Conservation (phyloP, 2,329 filamentous ascomycete species). For the Curvularia spicifera region DNA sequence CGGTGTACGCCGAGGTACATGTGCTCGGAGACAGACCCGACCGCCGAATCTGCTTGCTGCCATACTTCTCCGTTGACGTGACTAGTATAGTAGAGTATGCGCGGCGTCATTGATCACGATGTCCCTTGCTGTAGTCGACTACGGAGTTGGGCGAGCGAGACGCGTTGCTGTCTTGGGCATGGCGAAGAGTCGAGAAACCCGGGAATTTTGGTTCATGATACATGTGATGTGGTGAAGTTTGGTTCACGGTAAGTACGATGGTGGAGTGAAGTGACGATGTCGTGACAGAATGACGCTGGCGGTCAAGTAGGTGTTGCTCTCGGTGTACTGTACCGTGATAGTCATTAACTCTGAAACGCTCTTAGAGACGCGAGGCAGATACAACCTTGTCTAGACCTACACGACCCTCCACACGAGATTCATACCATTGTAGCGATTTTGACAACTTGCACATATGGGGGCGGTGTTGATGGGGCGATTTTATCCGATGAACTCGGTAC, state of each 20-base stretch:
- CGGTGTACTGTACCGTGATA: too few relatives aligned
- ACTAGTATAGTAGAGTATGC: neutral
- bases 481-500: too few relatives aligned
- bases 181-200: neutral
- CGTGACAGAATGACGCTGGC: neutral
- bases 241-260: neutral
- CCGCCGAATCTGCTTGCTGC: neutral
- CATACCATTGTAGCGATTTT: too few relatives aligned
- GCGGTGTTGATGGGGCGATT: too few relatives aligned
- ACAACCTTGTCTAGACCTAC: too few relatives aligned
- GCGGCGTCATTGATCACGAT: neutral
- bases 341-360: too few relatives aligned
- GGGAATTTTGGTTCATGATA: neutral
- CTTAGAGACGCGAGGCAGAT: too few relatives aligned
- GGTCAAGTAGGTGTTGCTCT: neutral
- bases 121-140: neutral
- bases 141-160: neutral
- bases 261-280: neutral
- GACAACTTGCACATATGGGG: too few relatives aligned
- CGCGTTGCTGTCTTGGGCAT: neutral
- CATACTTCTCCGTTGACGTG: neutral
- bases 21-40: slow-evolving; percentile 1
- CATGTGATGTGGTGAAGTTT: neutral
- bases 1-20: slow-evolving; percentile 1
- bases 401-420: too few relatives aligned